Base-by-base conservation (phyloP, 164 flowering plant species). In the Pachysandra terminalis region DNA sequence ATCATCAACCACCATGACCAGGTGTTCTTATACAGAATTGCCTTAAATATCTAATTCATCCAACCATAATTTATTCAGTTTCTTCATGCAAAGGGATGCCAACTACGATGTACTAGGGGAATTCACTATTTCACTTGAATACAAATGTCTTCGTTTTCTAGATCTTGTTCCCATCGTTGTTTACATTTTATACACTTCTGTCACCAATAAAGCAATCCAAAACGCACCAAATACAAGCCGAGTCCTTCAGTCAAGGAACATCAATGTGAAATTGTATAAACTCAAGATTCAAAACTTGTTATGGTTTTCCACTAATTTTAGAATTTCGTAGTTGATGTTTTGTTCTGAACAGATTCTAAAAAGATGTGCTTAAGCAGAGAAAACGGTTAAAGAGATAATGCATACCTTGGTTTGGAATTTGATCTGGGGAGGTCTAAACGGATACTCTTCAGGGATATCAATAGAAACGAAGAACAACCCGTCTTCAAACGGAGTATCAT, bases 341-440 rank as follows among this genome's bases (percentile, higher is more conserved):
- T 56, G 59, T 23, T n/a, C 15, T 5, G 5, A 56, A 17, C 32
- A 19, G 0, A 28, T 19, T 45, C 22, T 60, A 5, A 59, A 10
- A 51, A 68, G 16, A 19, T 7, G 56, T 12, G 26, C 14, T 25
- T 19, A 28, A n/a, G n/a, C 25, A 40, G 24, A 61, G 19, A 15
- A 21, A 70, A 28, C 9, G 19, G 9, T 10, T 10, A 19, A 12
- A 17, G 37, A n/a, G 19, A 35, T 1, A 9, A 6, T 19, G 21
- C 68, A 1, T 35, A 73, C 81, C 76, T 75, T 75, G 25, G 76
- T 79, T 67, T 13, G 45, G 62, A 79, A 79, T 41, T 67, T 70
- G 64, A 79, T 45, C 5, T 27, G 25, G 25, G 81, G 79, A 56
- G 81, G 77, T 10, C 32, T 60, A 22, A 25, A 37, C 3, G 78